Percentiles rank a stretch among this genome's conserved stretches.
Evolutionary conservation across 2,329 filamentous ascomycete genomes (phyloP).

Genomic region (Colletotrichum plurivorum): DNA sequence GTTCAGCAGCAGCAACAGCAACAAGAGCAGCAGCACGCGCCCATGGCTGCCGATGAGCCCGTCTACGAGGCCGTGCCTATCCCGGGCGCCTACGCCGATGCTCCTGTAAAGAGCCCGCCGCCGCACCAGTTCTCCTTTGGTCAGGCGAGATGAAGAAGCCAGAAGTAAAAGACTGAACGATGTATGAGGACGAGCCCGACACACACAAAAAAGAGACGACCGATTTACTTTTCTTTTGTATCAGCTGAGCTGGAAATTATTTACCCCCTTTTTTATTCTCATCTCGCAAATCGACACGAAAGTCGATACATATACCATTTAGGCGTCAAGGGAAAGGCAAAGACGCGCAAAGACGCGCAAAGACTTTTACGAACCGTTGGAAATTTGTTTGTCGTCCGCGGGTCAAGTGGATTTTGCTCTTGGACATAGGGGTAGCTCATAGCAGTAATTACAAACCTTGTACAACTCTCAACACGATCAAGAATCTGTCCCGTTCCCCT

Average conservation of each 20-base stretch:
- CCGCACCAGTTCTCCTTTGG: constrained; percentile 61
- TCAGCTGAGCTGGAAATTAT: constrained; percentile 24
- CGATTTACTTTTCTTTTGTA: constrained; percentile 30
- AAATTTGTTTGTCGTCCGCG: not conserved
- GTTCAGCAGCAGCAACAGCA: constrained; percentile 61
- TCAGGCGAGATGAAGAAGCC: constrained; percentile 43
- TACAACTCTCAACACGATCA: constrained; percentile 13
- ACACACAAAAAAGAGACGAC: constrained; percentile 11
- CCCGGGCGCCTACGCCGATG: constrained; percentile 82
- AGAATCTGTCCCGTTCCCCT: no score
- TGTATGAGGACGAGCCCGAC: constrained; percentile 14
- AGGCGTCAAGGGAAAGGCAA: constrained; percentile 39
- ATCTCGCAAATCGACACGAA: constrained; percentile 17
- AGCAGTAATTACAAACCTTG: constrained; percentile 35
- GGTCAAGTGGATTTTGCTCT: constrained; percentile 11
- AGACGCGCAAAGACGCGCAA: constrained; percentile 28
- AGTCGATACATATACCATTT: constrained; percentile 39
- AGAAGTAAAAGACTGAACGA: constrained; percentile 34
- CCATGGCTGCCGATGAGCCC: constrained; percentile 83
- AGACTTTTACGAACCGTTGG: constrained; percentile 15
- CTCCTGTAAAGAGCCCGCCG: constrained; percentile 66
- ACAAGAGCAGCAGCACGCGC: constrained; percentile 75
- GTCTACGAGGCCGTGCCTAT: constrained; percentile 91
- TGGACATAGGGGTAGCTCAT: constrained; percentile 22
- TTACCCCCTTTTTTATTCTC: constrained; percentile 21